Base-by-base conservation (phyloP, 345 rosid genomes). In the Microthlaspi erraticum region DNA sequence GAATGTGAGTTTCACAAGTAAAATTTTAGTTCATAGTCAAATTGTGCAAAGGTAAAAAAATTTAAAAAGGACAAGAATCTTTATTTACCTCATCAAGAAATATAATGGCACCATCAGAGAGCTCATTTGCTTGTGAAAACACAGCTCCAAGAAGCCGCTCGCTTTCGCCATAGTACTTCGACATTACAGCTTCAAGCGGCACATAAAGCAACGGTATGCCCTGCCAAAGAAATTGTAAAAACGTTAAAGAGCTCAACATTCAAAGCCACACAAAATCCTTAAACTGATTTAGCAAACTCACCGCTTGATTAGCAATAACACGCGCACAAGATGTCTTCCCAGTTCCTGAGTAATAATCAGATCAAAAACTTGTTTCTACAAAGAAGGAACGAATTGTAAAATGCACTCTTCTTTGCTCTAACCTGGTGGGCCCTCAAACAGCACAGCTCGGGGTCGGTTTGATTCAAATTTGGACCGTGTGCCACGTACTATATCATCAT, bases 341-440 rank as follows among this genome's bases (percentile, higher is more conserved):
- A 33, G 97, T 92, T 78, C 98, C 98, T 94, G 81, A 9, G 74
- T 60, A 66, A 48, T 36, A 16, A 70, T 60, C 72, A 60, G 75
- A 38, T 38, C 26, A 43, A 53, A 53, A 41, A 10, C 3, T 44
- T 32, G 16, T 61, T 61, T 75, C 46, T 14, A 38, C 8, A 69
- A 34, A 23, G 16, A 19, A 29, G 18, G 19, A 51, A 51, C 7
- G 3, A 32, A 14, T 9, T 31, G 16, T 17, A 62, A n/a, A 18
- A 39, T 59, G 32, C 8, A 75, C 2, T n/a, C 11, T 58, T 45
- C 37, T 14, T 34, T 34, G 23, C 0, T 68, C 75, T 46, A 79
- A 91, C 99, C 99, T 76, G 97, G 98, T 8, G 98, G 99, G 37
- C 98, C 99, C 82, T 94, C 96, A 78, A 91, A 94, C 38, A 94